These are phyloP conservation scores for Hypericum androsaemum DNA, from an alignment of 345 rosid genomes.

Conservation along the genomic window DNA sequence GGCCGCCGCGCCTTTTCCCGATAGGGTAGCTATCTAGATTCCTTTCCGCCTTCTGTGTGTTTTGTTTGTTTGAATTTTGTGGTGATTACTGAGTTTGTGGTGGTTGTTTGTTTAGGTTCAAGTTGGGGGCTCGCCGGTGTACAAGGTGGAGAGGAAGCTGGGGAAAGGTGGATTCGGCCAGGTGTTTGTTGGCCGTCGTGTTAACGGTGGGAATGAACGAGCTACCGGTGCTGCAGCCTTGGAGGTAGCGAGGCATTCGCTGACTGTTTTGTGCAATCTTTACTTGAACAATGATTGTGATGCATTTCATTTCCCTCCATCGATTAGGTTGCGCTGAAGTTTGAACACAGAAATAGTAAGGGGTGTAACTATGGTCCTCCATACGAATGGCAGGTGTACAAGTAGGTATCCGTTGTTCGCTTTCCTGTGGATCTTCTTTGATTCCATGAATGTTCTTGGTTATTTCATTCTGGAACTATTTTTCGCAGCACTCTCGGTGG, in stretches of 20 bases:
- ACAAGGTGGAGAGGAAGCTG: constrained; percentile 26
- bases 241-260: constrained; percentile 19
- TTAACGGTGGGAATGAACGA: constrained; percentile 19
- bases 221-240: constrained; percentile 4
- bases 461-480: constrained; percentile 1
- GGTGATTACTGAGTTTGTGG: neutral
- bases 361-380: constrained; percentile 33
- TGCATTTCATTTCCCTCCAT: neutral
- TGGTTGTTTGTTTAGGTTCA: constrained; percentile 17
- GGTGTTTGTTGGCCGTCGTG: constrained; percentile 26
- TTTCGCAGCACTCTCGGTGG: constrained; percentile 78
- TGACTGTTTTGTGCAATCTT: neutral
- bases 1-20: constrained; percentile 23
- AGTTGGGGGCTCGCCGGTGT: constrained; percentile 21
- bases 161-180: constrained; percentile 30
- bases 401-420: constrained; percentile 15
- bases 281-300: neutral
- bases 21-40: constrained; percentile 10
- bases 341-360: constrained; percentile 29
- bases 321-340: constrained; percentile 24
- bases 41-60: neutral
- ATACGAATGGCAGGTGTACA: constrained; percentile 30
- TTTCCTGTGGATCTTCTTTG: neutral
- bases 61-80: neutral
- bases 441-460: neutral